These are phyloP conservation scores for Przewalskia tangutica DNA, from an alignment of 257 asterid genomes.

Conservation along the genomic window DNA sequence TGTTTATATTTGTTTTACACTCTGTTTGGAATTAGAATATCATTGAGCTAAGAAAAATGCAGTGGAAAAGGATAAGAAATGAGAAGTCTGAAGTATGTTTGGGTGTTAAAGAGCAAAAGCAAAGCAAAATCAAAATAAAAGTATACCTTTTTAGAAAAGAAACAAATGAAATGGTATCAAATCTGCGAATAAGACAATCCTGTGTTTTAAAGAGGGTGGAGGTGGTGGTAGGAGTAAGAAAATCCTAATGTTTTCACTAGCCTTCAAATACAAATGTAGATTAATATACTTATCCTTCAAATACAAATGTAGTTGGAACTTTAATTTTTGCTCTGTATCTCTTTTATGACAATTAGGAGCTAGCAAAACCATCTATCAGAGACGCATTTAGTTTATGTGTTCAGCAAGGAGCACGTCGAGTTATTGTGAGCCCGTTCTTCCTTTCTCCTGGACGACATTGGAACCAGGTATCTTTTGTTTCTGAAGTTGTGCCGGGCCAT, in stretches of 20 bases:
- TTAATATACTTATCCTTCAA: background rate
- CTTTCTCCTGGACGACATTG: constrained; percentile 95
- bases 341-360: constrained; percentile 41
- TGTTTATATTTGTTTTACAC: background rate
- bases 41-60: background rate
- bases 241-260: background rate
- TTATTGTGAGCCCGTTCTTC: constrained; percentile 92
- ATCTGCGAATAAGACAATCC: background rate
- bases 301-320: background rate
- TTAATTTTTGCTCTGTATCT: background rate
- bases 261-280: background rate
- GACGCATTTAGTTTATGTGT: constrained; percentile 77
- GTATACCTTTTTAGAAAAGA: background rate
- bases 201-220: background rate
- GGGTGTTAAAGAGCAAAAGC: background rate
- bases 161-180: background rate
- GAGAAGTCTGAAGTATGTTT: background rate
- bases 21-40: background rate
- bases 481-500: background rate
- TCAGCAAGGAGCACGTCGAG: constrained; percentile 71
- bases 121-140: background rate
- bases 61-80: background rate
- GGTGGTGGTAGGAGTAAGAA: background rate
- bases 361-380: constrained; percentile 88
- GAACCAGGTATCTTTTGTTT: constrained; percentile 47